Evolutionary conservation across 2,329 filamentous ascomycete species (phyloP).

Genomic region (Fusarium sp.): DNA sequence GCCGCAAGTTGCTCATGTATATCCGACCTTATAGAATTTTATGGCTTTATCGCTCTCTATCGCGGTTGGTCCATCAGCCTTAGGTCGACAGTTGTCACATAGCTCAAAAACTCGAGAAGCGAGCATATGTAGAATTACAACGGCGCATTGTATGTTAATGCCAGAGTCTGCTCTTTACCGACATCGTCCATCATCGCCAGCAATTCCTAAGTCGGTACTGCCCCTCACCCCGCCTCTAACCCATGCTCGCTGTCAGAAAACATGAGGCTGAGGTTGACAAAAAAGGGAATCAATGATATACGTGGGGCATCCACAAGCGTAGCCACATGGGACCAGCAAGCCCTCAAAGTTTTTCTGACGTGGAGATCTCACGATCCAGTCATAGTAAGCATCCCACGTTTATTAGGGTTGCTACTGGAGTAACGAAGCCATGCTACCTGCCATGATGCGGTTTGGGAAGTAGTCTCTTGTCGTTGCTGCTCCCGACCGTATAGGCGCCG

Average conservation of each 20-base stretch:
- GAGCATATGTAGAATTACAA: slow-evolving; percentile 3
- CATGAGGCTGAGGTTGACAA: slow-evolving; percentile 19
- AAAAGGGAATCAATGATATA: slow-evolving; percentile 5
- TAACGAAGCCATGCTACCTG: slow-evolving; percentile 9
- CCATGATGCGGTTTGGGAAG: background rate
- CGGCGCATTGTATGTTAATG: background rate
- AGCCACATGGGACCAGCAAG: slow-evolving; percentile 17
- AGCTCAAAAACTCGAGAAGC: background rate
- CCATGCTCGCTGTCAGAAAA: slow-evolving; percentile 10
- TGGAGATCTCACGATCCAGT: slow-evolving; percentile 9
- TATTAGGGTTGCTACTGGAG: background rate
- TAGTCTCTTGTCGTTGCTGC: background rate
- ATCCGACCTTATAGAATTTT: background rate
- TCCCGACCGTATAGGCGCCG: slow-evolving; percentile 11
- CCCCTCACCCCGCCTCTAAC: slow-evolving; percentile 8
- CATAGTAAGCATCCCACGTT: background rate
- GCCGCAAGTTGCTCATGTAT: background rate
- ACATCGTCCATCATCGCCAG: slow-evolving; percentile 35
- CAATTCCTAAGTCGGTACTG: slow-evolving; percentile 9
- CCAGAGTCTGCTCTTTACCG: slow-evolving; percentile 10
- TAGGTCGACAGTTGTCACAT: background rate
- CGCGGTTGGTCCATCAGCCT: background rate
- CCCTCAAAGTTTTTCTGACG: slow-evolving; percentile 16
- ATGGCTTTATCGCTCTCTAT: background rate
- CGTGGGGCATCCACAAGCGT: slow-evolving; percentile 5